These are phyloP conservation scores for Epichloe baconii DNA, from an alignment of 2,329 filamentous ascomycete species.

Conservation along the genomic window DNA sequence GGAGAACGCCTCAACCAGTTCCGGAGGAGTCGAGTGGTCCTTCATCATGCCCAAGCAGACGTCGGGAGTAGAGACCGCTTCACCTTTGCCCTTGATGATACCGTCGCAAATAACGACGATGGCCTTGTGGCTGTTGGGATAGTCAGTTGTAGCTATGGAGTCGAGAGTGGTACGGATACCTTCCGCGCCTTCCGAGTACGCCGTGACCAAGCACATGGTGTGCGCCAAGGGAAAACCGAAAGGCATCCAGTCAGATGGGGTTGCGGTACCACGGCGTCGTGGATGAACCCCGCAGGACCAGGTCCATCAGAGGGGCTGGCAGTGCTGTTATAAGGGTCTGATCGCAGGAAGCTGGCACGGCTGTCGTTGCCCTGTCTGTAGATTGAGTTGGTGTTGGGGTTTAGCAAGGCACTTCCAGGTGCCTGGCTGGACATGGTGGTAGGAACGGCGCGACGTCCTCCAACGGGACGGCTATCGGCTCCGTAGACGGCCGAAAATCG, in stretches of 20 bases:
- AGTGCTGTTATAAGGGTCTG: constrained; percentile 40
- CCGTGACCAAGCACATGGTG: constrained; percentile 85
- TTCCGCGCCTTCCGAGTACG: constrained; percentile 90
- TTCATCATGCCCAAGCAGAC: constrained; percentile 89
- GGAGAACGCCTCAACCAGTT: constrained; percentile 81
- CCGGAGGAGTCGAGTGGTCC: constrained; percentile 65
- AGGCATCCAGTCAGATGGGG: constrained; percentile 95
- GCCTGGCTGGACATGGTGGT: constrained; percentile 94
- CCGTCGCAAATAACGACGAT: constrained; percentile 95
- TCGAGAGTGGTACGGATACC: constrained; percentile 89
- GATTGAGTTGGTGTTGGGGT: constrained; percentile 42
- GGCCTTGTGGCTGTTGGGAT: constrained; percentile 97
- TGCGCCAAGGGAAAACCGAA: constrained; percentile 93
- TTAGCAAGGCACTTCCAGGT: constrained; percentile 58
- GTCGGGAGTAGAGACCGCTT: constrained; percentile 76
- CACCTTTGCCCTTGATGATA: constrained; percentile 91
- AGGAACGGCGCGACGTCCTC: constrained; percentile 43
- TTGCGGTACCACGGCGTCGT: constrained; percentile 89
- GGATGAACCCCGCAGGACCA: constrained; percentile 87
- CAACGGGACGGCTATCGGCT: constrained; percentile 42
- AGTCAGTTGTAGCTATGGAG: constrained; percentile 94
- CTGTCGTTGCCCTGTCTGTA: constrained; percentile 57
- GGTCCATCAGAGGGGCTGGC: constrained; percentile 51
- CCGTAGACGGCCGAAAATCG: constrained; percentile 88
- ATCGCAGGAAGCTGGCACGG: constrained; percentile 50